Percentiles rank a stretch among this genome's conserved stretches.
Conservation (phyloP, 2,329 filamentous ascomycete species). For the Tolypocladium pustulatum region DNA sequence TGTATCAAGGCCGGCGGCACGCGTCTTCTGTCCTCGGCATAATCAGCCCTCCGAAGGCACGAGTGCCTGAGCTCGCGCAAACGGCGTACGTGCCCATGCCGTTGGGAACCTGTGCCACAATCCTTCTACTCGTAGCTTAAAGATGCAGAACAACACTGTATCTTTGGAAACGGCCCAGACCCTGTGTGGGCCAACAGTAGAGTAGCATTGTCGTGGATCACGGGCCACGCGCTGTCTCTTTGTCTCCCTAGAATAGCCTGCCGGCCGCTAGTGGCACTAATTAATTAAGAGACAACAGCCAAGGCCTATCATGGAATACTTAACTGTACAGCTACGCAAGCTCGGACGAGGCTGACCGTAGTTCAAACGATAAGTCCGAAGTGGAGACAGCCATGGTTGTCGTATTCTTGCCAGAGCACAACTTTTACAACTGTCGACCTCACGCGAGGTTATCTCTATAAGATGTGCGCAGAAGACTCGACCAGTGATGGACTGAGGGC, state of each 20-base stretch:
- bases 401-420: too few relatives aligned
- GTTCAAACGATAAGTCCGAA: background rate
- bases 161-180: background rate
- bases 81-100: background rate
- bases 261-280: background rate
- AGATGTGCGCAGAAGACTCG: background rate
- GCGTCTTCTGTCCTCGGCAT: background rate
- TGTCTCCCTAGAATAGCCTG: background rate
- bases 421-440: too few relatives aligned
- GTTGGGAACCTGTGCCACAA: background rate
- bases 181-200: background rate
- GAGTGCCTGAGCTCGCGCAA: background rate
- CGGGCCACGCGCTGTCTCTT: too few relatives aligned
- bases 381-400: background rate
- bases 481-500: too few relatives aligned
- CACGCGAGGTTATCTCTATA: background rate
- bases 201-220: too few relatives aligned
- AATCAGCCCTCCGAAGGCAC: background rate
- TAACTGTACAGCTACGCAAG: too few relatives aligned
- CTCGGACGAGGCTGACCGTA: too few relatives aligned
- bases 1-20: background rate
- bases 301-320: too few relatives aligned
- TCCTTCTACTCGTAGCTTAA: too few relatives aligned
- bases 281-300: too few relatives aligned
- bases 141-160: background rate